These are phyloP conservation scores for Zymoseptoria pseudotritici DNA, from an alignment of 2,329 filamentous ascomycete genomes.

Conservation along the genomic window DNA sequence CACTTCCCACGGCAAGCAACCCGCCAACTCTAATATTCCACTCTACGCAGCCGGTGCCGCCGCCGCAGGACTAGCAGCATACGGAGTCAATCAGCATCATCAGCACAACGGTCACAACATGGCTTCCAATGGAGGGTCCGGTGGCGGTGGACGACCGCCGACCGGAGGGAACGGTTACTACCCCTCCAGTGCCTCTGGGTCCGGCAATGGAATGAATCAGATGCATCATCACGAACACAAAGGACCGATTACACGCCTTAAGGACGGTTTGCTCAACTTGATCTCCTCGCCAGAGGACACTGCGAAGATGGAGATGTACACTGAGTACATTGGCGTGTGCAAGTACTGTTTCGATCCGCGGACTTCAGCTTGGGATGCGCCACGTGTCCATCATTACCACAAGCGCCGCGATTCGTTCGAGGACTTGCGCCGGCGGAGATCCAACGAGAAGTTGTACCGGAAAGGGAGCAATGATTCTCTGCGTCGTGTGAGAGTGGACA, in stretches of 20 bases:
- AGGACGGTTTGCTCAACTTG: constrained; percentile 46
- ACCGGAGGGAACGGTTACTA: constrained; percentile 10
- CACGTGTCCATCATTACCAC: constrained; percentile 53
- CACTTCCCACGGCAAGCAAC: constrained; percentile 35
- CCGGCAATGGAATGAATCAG: constrained; percentile 15
- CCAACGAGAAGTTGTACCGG: constrained; percentile 18
- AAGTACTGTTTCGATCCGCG: constrained; percentile 58
- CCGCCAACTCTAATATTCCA: constrained; percentile 36
- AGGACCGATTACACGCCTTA: constrained; percentile 51
- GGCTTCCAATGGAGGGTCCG: constrained; percentile 9
- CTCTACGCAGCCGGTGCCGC: constrained; percentile 41
- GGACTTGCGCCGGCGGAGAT: constrained; percentile 21
- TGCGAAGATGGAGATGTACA: constrained; percentile 59
- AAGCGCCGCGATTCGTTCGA: constrained; percentile 26
- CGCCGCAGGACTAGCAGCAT: constrained; percentile 34
- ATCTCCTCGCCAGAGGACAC: constrained; percentile 48
- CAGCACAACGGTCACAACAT: constrained; percentile 18
- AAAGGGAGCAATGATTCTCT: constrained; percentile 29
- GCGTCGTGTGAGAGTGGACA: constrained; percentile 45
- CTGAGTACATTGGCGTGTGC: constrained; percentile 59
- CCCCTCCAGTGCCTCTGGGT: constrained; percentile 6
- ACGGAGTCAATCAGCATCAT: constrained; percentile 38
- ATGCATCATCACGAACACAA: constrained; percentile 42
- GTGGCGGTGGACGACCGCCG: constrained; percentile 8
- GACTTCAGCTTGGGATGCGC: constrained; percentile 49